Conservation (phyloP, 768 basidiomycete genomes). For the Holtermanniella nyarrowii region DNA sequence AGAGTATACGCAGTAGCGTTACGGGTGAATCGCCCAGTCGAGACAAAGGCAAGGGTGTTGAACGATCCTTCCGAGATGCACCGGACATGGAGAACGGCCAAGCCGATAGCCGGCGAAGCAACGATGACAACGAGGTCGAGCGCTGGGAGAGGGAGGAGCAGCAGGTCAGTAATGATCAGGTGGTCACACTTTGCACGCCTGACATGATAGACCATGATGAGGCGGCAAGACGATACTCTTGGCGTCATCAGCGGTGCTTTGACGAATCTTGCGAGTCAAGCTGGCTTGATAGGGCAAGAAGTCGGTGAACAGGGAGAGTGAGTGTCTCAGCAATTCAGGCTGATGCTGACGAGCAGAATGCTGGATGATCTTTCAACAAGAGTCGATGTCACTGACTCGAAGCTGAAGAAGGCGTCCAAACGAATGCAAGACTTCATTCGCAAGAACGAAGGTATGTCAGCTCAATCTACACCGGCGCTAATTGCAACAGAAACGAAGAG, state of each 20-base stretch:
- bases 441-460: constrained; percentile 60
- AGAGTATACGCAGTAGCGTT: constrained; percentile 7
- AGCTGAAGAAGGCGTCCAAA: constrained; percentile 56
- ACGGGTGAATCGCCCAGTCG: constrained; percentile 2
- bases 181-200: neutral
- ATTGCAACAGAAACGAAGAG: constrained; percentile 60
- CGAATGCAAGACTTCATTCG: constrained; percentile 69
- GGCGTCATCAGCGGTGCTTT: constrained; percentile 79
- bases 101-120: neutral
- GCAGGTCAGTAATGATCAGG: constrained; percentile 47
- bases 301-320: constrained; percentile 86
- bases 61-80: constrained; percentile 18
- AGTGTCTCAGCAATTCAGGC: constrained; percentile 22
- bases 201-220: constrained; percentile 63
- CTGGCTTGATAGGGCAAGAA: constrained; percentile 87
- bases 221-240: constrained; percentile 80
- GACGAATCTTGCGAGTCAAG: constrained; percentile 74
- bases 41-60: constrained; percentile 10
- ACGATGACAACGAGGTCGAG: constrained; percentile 52
- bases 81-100: constrained; percentile 17
- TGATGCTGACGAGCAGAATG: constrained; percentile 49
- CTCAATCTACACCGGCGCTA: neutral
- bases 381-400: constrained; percentile 59
- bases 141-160: constrained; percentile 77
- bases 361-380: constrained; percentile 64